These are phyloP conservation scores for Acorus gramineus DNA, from an alignment of 106 monocot genomes.

Conservation along the genomic window DNA sequence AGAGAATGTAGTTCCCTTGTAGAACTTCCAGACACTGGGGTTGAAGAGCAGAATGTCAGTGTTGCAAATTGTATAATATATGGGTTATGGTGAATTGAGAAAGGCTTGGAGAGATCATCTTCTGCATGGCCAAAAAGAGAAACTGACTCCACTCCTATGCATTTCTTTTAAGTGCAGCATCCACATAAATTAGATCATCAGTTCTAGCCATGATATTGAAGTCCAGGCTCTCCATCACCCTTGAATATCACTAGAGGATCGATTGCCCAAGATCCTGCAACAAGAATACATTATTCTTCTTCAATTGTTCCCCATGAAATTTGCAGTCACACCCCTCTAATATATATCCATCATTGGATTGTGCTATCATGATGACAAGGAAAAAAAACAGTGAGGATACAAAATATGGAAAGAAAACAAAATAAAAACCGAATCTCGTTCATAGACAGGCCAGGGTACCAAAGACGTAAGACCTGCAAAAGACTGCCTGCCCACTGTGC, in stretches of 20 bases:
- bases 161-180: slow-evolving; percentile 62
- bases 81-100: slow-evolving; percentile 68
- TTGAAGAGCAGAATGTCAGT: slow-evolving; percentile 54
- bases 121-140: slow-evolving; percentile 69
- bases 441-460: slow-evolving; percentile 92
- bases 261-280: slow-evolving; percentile 91
- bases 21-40: slow-evolving; percentile 60
- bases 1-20: slow-evolving; percentile 19
- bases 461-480: slow-evolving; percentile 60
- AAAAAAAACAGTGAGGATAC: no score
- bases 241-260: slow-evolving; percentile 87
- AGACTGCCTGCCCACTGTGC: slow-evolving; percentile 64
- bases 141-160: slow-evolving; percentile 16
- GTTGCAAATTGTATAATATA: slow-evolving; percentile 74
- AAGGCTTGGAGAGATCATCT: slow-evolving; percentile 90
- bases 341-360: no score
- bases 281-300: neutral
- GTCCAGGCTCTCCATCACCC: slow-evolving; percentile 91
- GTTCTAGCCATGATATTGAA: slow-evolving; percentile 96
- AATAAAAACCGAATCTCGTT: slow-evolving; percentile 61
- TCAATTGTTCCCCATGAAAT: no score
- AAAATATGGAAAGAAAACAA: neutral
- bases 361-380: no score
- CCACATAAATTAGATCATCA: slow-evolving; percentile 87
- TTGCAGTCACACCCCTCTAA: no score